phyloP scores from a whole-genome alignment of 768 basidiomycete species.

The Boletus bicolor region DNA sequence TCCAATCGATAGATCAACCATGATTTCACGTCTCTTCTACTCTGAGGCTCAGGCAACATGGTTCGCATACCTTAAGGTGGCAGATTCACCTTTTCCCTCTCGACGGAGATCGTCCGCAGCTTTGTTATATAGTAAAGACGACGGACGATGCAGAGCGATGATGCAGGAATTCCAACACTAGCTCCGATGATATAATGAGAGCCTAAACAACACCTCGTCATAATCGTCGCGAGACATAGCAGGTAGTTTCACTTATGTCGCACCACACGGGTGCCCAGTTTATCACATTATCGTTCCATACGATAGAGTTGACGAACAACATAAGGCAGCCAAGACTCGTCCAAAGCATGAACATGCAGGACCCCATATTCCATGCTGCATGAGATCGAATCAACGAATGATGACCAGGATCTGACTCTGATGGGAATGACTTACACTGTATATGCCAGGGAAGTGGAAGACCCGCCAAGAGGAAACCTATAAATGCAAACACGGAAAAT shows the following conservation, averaged over 20 bases:
- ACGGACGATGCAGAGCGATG: slow-evolving; percentile 58
- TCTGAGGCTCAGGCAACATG: neutral
- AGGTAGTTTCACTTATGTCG: slow-evolving; percentile 43
- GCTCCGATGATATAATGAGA: slow-evolving; percentile 44
- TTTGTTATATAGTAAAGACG: slow-evolving; percentile 55
- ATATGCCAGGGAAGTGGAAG: slow-evolving; percentile 53
- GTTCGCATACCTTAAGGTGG: neutral
- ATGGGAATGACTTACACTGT: slow-evolving; percentile 26
- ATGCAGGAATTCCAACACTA: slow-evolving; percentile 48
- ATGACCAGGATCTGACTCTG: neutral
- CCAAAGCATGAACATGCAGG: slow-evolving; percentile 36
- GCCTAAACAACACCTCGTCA: slow-evolving; percentile 27
- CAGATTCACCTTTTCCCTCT: slow-evolving; percentile 26
- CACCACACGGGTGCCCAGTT: slow-evolving; percentile 47
- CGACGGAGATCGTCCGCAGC: neutral
- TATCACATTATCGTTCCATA: slow-evolving; percentile 35
- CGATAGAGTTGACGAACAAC: slow-evolving; percentile 34
- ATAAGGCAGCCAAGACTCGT: slow-evolving; percentile 25
- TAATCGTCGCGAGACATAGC: neutral
- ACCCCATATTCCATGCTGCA: slow-evolving; percentile 33
- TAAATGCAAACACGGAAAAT: slow-evolving; percentile 27
- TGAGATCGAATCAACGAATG: neutral
- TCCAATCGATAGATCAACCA: slow-evolving; percentile 38
- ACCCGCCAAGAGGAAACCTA: slow-evolving; percentile 37
- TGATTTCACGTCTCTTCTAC: slow-evolving; percentile 47